Evolutionary conservation across 495 filamentous ascomycete species (phyloP).

Genomic region (Penicillium lividum): DNA sequence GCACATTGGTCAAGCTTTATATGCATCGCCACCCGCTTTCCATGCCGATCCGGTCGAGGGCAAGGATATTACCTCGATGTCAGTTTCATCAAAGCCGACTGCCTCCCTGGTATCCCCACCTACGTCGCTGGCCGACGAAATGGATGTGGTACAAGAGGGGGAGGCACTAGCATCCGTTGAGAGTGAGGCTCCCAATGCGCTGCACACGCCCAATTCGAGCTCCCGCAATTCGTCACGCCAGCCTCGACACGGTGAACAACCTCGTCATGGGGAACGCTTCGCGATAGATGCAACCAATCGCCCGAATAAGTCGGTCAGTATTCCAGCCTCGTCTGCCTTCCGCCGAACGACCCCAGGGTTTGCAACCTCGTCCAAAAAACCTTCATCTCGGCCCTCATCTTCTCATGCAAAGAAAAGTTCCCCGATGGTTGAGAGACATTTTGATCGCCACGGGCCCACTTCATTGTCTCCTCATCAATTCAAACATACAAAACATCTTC

Average conservation of each 20-base stretch:
- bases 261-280: slow-evolving; percentile 31
- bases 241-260: slow-evolving; percentile 11
- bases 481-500: slow-evolving; percentile 34
- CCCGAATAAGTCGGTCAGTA: slow-evolving; percentile 29
- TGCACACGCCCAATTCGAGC: slow-evolving; percentile 49
- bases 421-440: slow-evolving; percentile 38
- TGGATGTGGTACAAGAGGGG: slow-evolving; percentile 39
- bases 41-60: slow-evolving; percentile 37
- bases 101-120: slow-evolving; percentile 54
- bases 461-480: slow-evolving; percentile 38
- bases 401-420: slow-evolving; percentile 50
- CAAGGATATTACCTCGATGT: slow-evolving; percentile 33
- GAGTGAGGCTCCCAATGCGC: slow-evolving; percentile 32
- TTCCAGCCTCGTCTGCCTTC: slow-evolving; percentile 19
- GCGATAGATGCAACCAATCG: slow-evolving; percentile 40
- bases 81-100: slow-evolving; percentile 38
- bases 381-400: slow-evolving; percentile 44
- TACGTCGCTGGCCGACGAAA: slow-evolving; percentile 52
- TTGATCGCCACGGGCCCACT: slow-evolving; percentile 28
- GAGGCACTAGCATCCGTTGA: slow-evolving; percentile 37
- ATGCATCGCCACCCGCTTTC: slow-evolving; percentile 42
- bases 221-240: slow-evolving; percentile 54
- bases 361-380: slow-evolving; percentile 36
- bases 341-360: slow-evolving; percentile 37
- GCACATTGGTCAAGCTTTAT: slow-evolving; percentile 29